These are phyloP conservation scores for Penicillium canescens DNA, from an alignment of 495 filamentous ascomycete species.

Conservation along the genomic window DNA sequence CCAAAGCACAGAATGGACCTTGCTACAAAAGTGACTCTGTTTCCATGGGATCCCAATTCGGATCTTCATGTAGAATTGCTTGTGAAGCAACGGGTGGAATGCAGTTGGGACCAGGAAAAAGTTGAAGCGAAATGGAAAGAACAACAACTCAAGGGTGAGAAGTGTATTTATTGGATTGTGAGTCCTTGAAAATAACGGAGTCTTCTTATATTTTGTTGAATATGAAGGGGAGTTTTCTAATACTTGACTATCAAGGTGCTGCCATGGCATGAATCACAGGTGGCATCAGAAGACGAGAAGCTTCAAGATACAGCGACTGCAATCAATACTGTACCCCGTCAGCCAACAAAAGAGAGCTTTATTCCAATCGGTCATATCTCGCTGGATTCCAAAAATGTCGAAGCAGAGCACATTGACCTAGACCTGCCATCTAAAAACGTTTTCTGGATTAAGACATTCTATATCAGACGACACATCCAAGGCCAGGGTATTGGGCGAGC, in stretches of 20 bases:
- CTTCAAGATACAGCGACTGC: constrained; percentile 24
- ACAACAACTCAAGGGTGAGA: constrained; percentile 17
- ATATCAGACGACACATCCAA: constrained; percentile 17
- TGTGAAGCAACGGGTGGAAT: constrained; percentile 22
- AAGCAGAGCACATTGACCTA: constrained; percentile 15
- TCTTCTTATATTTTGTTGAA: background rate
- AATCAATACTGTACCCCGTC: constrained; percentile 17
- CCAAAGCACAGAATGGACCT: constrained; percentile 25
- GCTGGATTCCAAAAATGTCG: constrained; percentile 20
- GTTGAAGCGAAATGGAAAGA: constrained; percentile 20
- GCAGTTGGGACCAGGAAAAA: constrained; percentile 22
- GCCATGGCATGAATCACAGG: constrained; percentile 8
- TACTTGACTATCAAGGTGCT: constrained; percentile 3
- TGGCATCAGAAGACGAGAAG: background rate
- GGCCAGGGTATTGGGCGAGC: constrained; percentile 27
- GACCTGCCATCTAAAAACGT: constrained; percentile 16
- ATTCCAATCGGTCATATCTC: constrained; percentile 34
- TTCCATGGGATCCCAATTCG: constrained; percentile 25
- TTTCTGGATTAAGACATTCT: constrained; percentile 34
- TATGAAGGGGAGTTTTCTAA: no score
- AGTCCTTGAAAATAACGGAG: background rate
- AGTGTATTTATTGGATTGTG: constrained; percentile 34
- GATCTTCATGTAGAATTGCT: constrained; percentile 14
- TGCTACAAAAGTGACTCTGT: constrained; percentile 10
- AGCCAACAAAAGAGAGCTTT: constrained; percentile 15